These are phyloP conservation scores for Pseudogymnoascus sp. DNA, from an alignment of 2,329 filamentous ascomycete species.

Conservation along the genomic window DNA sequence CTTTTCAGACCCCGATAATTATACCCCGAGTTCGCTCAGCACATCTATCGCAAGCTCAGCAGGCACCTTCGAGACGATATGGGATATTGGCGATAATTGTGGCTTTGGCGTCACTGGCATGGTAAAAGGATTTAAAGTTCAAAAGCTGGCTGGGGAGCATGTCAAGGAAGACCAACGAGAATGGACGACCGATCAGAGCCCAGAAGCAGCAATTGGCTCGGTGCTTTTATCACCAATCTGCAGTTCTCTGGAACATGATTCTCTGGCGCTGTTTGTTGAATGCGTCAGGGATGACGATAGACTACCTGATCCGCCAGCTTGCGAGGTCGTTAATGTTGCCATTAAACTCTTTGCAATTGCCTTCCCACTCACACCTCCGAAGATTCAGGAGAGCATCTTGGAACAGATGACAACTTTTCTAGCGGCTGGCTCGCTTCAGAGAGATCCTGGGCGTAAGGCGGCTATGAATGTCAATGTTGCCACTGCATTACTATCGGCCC, in stretches of 20 bases:
- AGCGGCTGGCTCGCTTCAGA: conserved; percentile 68
- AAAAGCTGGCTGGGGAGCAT: conserved; percentile 61
- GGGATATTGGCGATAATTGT: conserved; percentile 91
- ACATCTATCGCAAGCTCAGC: conserved; percentile 86
- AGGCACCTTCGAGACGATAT: conserved; percentile 84
- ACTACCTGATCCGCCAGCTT: conserved; percentile 72
- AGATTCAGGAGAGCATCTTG: conserved; percentile 90
- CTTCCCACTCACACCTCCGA: conserved; percentile 78
- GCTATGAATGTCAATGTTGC: conserved; percentile 89
- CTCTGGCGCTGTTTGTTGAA: conserved; percentile 65
- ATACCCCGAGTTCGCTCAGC: conserved; percentile 75
- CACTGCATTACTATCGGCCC: conserved; percentile 66
- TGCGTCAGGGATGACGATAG: conserved; percentile 34
- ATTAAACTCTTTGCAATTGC: conserved; percentile 89
- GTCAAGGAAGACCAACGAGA: conserved; percentile 43
- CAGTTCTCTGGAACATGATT: conserved; percentile 81
- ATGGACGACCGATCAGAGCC: conserved; percentile 45
- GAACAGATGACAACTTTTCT: conserved; percentile 89
- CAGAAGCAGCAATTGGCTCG: conserved; percentile 57
- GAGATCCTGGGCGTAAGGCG: conserved; percentile 80
- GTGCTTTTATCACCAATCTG: conserved; percentile 64
- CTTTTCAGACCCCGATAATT: conserved; percentile 88
- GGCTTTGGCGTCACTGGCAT: conserved; percentile 89
- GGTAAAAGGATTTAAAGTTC: conserved; percentile 67
- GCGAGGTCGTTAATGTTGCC: conserved; percentile 88